phyloP scores from a whole-genome alignment of 1,139 yeast genomes.

The Yamadazyma blattariae region DNA sequence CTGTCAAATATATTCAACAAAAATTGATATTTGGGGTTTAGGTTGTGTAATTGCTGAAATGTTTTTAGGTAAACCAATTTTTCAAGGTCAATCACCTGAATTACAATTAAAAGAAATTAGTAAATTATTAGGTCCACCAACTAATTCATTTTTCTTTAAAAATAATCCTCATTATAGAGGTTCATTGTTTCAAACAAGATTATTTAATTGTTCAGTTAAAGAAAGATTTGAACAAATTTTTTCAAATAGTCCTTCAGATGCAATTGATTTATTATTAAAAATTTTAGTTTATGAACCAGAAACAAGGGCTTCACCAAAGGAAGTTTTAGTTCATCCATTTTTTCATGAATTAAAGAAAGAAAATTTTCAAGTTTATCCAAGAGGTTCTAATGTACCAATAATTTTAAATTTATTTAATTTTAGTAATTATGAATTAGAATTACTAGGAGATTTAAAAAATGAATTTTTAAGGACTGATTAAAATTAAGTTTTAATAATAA shows the following conservation, averaged over 20 bases:
- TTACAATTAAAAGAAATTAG: conserved; percentile 75
- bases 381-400: conserved; percentile 44
- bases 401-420: conserved; percentile 49
- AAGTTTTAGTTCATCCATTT: conserved; percentile 68
- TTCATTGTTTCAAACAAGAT: conserved; percentile 65
- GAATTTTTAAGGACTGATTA: conserved; percentile 20
- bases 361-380: conserved; percentile 57
- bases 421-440: conserved; percentile 50
- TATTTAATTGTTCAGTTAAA: conserved; percentile 58
- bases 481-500: no score
- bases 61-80: conserved; percentile 77
- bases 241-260: conserved; percentile 66
- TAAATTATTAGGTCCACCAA: conserved; percentile 73
- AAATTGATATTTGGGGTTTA: conserved; percentile 82
- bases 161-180: conserved; percentile 75
- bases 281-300: conserved; percentile 75
- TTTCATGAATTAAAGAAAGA: conserved; percentile 64
- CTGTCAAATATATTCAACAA: conserved; percentile 70
- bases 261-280: conserved; percentile 65
- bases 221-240: conserved; percentile 69
- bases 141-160: conserved; percentile 68
- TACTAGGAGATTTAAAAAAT: conserved; percentile 43
- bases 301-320: conserved; percentile 60
- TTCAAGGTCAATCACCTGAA: conserved; percentile 77
- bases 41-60: conserved; percentile 86